Conservation (phyloP, 345 rosid genomes). For the Syzygium grande region DNA sequence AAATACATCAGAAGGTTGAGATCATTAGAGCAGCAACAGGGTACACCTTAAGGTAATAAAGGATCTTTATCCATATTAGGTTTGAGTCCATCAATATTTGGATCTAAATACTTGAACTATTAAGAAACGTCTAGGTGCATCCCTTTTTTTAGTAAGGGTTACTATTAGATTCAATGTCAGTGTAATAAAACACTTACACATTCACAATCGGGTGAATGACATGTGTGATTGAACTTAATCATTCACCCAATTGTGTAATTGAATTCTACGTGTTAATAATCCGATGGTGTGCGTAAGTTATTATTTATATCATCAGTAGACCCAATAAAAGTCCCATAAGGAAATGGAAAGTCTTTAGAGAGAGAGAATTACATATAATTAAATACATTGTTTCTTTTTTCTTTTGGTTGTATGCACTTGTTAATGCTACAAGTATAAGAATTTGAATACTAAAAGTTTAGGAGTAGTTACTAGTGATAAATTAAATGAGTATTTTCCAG, state of each 20-base stretch:
- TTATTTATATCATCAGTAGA: background rate
- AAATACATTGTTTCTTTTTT: background rate
- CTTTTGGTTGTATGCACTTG: background rate
- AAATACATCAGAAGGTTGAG: background rate
- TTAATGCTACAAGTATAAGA: background rate
- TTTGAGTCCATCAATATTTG: background rate
- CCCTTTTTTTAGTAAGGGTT: background rate
- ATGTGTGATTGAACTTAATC: background rate
- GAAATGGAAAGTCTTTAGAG: background rate
- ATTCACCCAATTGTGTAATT: background rate
- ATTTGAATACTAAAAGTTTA: background rate
- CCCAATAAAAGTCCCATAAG: background rate
- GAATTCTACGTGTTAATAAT: background rate
- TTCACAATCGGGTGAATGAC: background rate
- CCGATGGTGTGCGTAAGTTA: background rate
- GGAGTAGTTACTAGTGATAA: background rate
- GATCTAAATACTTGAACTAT: background rate
- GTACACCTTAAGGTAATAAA: background rate
- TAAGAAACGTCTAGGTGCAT: background rate
- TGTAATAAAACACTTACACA: background rate
- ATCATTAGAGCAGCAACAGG: background rate
- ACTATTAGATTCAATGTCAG: background rate
- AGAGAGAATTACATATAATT: background rate
- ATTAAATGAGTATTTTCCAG: background rate
- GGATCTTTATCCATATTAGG: background rate